Evolutionary conservation across 441 rosid species (phyloP), one percentile per base, ranked within the genome.

Genomic region (Sinapis alba): DNA sequence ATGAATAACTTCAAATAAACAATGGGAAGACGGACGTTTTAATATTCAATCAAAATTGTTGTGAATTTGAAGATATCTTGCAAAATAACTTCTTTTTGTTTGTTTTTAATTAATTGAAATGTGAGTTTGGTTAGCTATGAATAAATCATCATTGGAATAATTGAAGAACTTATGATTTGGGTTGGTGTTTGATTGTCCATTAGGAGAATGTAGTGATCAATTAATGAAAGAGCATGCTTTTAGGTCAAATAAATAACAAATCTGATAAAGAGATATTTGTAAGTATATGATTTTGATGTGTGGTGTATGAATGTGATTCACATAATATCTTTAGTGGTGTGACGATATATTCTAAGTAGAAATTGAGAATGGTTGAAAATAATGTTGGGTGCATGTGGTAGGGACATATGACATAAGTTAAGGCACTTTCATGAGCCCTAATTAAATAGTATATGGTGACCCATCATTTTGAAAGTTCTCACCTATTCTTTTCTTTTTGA

Each of bases 361-460:
- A 74, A 65, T 56, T 30, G 62, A 67, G 74, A 68, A 73, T 72
- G 68, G 75, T 69, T 74, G 82, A 79, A 78, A 79, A 74, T 74
- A 74, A 79, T 73, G 78, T 67, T 78, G 78, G 75, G 68, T 79
- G 82, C 75, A 79, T 79, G 79, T 79, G 78, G 81, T 78, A 74
- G 81, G 81, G 81, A 69, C 74, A 68, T 72, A 69, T 63, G 75
- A 62, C 63, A 73, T 56, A 57, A 68, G 71, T 69, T 79, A 79
- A 72, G 82, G 75, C 75, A 79, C 82, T 79, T 74, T 74, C 75
- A 79, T 63, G 75, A 74, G 53, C 82, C 82, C 74, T 73, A 78
- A 79, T 79, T 79, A 69, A 79, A 73, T 73, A 73, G 71, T 78
- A 72, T 65, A 73, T 68, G 78, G 81, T 78, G 78, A 73, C 81